These are phyloP conservation scores for Tetrapisispora pingtungensis DNA, from an alignment of 805 yeast genomes.

Conservation along the genomic window DNA sequence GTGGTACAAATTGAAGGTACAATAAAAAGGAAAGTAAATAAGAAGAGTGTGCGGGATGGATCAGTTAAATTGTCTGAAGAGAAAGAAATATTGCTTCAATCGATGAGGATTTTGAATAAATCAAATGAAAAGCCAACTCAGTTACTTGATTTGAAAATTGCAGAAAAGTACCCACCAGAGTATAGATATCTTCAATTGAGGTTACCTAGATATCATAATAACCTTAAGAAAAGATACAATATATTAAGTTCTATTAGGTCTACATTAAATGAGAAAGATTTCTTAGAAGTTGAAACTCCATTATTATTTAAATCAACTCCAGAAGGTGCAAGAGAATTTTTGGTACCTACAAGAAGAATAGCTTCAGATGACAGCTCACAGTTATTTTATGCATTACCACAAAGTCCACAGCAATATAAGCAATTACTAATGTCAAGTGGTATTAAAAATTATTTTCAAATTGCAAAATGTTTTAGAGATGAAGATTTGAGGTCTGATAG, in stretches of 20 bases:
- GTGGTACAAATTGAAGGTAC: slow-evolving; percentile 58
- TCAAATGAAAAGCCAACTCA: slow-evolving; percentile 61
- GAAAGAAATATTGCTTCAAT: slow-evolving; percentile 51
- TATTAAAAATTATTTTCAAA: slow-evolving; percentile 71
- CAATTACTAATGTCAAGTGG: slow-evolving; percentile 94
- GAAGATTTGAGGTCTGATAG: slow-evolving; percentile 92
- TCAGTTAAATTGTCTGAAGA: slow-evolving; percentile 18
- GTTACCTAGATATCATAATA: slow-evolving; percentile 43
- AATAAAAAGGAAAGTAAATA: slow-evolving; percentile 26
- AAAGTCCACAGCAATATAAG: slow-evolving; percentile 96
- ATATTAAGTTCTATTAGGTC: slow-evolving; percentile 41
- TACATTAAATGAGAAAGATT: slow-evolving; percentile 34
- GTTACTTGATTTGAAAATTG: slow-evolving; percentile 47
- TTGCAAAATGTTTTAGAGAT: slow-evolving; percentile 91
- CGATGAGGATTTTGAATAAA: slow-evolving; percentile 48
- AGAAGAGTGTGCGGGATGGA: not conserved
- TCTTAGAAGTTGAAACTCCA: slow-evolving; percentile 88
- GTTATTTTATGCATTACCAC: slow-evolving; percentile 82
- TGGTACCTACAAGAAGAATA: slow-evolving; percentile 75
- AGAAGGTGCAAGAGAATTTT: slow-evolving; percentile 93
- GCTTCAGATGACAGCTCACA: slow-evolving; percentile 19
- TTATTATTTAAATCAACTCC: slow-evolving; percentile 90
- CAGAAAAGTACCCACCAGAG: slow-evolving; percentile 57
- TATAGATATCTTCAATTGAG: slow-evolving; percentile 76
- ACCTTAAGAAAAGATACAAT: slow-evolving; percentile 46